Conservation (phyloP, 164 flowering plant species). For the Warburgia ugandensis region DNA sequence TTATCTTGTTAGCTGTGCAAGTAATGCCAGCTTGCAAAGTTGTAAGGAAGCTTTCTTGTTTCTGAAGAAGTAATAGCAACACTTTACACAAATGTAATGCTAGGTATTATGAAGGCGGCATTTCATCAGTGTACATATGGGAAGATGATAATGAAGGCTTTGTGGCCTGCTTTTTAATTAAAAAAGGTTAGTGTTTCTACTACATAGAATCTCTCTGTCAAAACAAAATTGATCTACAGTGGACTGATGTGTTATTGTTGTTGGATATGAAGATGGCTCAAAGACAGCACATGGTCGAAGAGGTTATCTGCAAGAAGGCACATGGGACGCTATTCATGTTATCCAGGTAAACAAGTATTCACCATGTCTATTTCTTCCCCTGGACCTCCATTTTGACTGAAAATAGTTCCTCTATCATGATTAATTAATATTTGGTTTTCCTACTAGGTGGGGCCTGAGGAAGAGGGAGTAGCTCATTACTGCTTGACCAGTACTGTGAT, state of each 20-base stretch:
- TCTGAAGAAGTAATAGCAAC: constrained; percentile 16
- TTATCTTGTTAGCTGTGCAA: too few relatives aligned
- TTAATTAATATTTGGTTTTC: too few relatives aligned
- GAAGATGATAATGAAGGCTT: constrained; percentile 87
- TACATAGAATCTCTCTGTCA: neutral
- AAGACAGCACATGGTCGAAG: constrained; percentile 82
- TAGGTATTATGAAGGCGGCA: constrained; percentile 97
- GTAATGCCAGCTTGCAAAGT: too few relatives aligned
- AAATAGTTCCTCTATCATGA: too few relatives aligned
- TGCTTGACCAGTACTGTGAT: constrained; percentile 90
- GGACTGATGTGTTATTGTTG: constrained; percentile 5
- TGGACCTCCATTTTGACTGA: too few relatives aligned
- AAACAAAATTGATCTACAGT: neutral
- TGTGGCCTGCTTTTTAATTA: constrained; percentile 79
- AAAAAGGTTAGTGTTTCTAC: constrained; percentile 53
- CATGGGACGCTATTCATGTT: constrained; percentile 98
- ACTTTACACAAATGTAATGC: constrained; percentile 19
- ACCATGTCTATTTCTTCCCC: too few relatives aligned
- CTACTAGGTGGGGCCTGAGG: constrained; percentile 70
- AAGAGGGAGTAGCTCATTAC: constrained; percentile 70
- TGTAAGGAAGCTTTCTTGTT: too few relatives aligned
- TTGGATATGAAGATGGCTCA: constrained; percentile 73
- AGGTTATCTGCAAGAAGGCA: constrained; percentile 84
- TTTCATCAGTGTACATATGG: constrained; percentile 95
- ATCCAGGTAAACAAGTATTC: constrained; percentile 48